Percentiles rank a stretch among this genome's conserved stretches.
Evolutionary conservation across 345 rosid species (phyloP).

Genomic region (Citrus australasica): DNA sequence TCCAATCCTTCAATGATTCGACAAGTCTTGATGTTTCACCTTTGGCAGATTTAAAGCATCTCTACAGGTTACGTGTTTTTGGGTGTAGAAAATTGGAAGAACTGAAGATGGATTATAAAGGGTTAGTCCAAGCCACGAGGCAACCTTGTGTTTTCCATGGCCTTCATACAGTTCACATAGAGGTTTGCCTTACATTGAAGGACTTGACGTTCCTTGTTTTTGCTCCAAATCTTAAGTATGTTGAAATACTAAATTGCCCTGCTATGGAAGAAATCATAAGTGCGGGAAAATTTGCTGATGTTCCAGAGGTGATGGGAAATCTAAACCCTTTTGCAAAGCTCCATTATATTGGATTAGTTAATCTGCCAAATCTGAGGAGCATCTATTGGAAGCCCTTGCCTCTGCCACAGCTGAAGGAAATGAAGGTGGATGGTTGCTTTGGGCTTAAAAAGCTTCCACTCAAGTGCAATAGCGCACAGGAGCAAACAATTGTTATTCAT

Average conservation of each 20-base stretch:
- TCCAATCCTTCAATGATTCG: neutral
- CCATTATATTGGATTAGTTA: neutral
- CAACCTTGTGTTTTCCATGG: neutral
- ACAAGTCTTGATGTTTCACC: neutral
- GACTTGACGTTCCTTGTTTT: neutral
- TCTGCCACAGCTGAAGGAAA: neutral
- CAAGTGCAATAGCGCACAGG: neutral
- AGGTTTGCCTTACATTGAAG: neutral
- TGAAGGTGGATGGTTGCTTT: neutral
- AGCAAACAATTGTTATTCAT: neutral
- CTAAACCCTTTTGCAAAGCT: slow-evolving; percentile 4
- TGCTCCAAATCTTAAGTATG: neutral
- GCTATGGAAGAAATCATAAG: neutral
- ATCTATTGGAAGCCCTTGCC: slow-evolving; percentile 1
- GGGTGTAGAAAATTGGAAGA: neutral
- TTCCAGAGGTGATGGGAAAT: neutral
- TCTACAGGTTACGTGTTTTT: neutral
- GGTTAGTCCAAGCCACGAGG: neutral
- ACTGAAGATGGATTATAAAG: neutral
- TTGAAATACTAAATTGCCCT: neutral
- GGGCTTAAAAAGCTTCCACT: neutral
- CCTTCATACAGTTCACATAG: neutral
- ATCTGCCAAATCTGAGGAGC: slow-evolving; percentile 8
- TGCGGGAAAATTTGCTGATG: neutral
- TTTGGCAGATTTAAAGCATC: neutral